Evolutionary conservation across 129 eudicot genomes (phyloP).

Genomic region (carrot (Daucus carota)): DNA sequence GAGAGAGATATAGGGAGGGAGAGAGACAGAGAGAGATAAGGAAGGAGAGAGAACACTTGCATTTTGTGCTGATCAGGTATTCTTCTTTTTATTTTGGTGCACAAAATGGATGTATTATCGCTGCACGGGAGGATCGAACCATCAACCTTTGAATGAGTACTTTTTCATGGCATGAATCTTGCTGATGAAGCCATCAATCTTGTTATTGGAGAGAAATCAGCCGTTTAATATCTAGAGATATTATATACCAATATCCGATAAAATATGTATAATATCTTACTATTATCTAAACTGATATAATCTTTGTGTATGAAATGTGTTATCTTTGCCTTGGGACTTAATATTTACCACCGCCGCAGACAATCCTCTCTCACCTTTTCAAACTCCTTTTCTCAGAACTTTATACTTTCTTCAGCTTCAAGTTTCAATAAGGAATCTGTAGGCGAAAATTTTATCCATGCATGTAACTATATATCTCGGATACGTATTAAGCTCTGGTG

Average conservation of each 20-base stretch:
- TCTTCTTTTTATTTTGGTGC: neutral
- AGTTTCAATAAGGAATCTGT: neutral
- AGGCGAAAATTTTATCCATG: neutral
- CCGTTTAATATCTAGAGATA: too few relatives aligned
- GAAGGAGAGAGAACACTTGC: too few relatives aligned
- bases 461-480: neutral
- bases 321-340: constrained; percentile 3
- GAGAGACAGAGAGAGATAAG: too few relatives aligned
- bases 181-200: neutral
- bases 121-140: too few relatives aligned
- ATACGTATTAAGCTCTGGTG: neutral
- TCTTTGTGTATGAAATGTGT: neutral
- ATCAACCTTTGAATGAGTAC: too few relatives aligned
- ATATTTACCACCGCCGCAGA: neutral
- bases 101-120: too few relatives aligned
- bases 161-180: neutral
- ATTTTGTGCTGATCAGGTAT: neutral
- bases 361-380: constrained; percentile 1
- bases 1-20: too few relatives aligned
- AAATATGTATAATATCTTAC: neutral
- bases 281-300: too few relatives aligned
- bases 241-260: too few relatives aligned
- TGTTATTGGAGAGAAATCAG: neutral
- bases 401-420: constrained; percentile 2
- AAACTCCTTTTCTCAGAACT: neutral